Base-by-base conservation (phyloP, 768 basidiomycete genomes). In the Pholiota conissans region DNA sequence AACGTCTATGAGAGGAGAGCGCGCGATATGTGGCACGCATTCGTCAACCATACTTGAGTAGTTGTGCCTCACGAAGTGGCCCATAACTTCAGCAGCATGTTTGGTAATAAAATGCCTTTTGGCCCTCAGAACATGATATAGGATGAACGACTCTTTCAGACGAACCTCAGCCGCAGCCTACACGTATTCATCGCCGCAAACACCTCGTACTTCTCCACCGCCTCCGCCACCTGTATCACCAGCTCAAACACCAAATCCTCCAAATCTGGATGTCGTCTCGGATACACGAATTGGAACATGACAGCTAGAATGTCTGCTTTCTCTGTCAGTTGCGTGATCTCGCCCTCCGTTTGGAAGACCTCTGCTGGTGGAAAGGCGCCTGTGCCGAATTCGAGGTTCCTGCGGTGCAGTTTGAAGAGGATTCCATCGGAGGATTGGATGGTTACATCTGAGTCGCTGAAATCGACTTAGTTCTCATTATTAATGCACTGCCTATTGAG, bases 151-250 rank as follows among this genome's bases (percentile, higher is more conserved):
- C n/a, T n/a, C n/a, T 28, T 6, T 27, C 27, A 3, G 11, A 62
- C 62, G 8, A 18, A 70, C 71, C 46, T 53, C 58, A 72, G 51
- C 11, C 61, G 58, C 13, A 46, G 48, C 18, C 58, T 52, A 39
- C 68, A 70, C 27, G 60, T 61, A 16, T 65, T 61, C 64, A 71
- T 69, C 1, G 66, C 68, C 20, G 64, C 35, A 52, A n/a, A n/a
- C n/a, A 73, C 63, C 46, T 67, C 56, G 34, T 69, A 71, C 49
- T 68, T 69, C 56, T 67, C 69, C 9, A 57, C 68, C 16, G 70
- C 71, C 48, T 72, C 69, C 6, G 71, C 67, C 13, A 70, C 40
- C 6, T 50, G 48, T 0, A 51, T 56, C 0, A 71, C 60, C 1
- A 57, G 6, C 8, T 60, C 53, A 35, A 67, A 62, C n/a, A n/a